Conservation (phyloP, 2,329 filamentous ascomycete genomes). For the Fusarium anthophilum region DNA sequence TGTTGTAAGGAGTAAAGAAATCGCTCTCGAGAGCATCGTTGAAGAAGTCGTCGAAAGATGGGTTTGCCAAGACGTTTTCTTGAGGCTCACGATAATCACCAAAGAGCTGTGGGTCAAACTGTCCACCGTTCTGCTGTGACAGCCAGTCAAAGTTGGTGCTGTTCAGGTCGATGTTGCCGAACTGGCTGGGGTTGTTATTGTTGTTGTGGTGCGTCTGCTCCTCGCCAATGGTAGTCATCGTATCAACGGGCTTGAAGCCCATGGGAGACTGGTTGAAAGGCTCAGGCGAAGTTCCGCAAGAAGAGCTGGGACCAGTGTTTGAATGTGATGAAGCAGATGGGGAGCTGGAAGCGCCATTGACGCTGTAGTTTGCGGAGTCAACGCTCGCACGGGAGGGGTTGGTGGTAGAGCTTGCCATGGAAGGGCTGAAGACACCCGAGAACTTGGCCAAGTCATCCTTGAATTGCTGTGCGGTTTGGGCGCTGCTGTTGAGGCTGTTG, state of each 20-base stretch:
- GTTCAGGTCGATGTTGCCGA: slow-evolving; percentile 53
- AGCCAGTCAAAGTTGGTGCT: slow-evolving; percentile 76
- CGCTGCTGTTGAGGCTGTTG: slow-evolving; percentile 44
- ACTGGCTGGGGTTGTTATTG: slow-evolving; percentile 48
- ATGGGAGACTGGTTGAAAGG: slow-evolving; percentile 76
- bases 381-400: slow-evolving; percentile 60
- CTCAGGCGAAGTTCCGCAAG: slow-evolving; percentile 82
- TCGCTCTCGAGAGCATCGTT: slow-evolving; percentile 85
- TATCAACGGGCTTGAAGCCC: slow-evolving; percentile 70
- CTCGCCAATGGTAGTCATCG: slow-evolving; percentile 71
- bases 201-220: slow-evolving; percentile 61
- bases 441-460: slow-evolving; percentile 65
- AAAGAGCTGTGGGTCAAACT: slow-evolving; percentile 92
- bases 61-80: slow-evolving; percentile 76
- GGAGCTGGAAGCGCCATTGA: slow-evolving; percentile 67
- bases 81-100: slow-evolving; percentile 92
- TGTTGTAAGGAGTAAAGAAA: slow-evolving; percentile 83
- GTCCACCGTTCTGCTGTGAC: slow-evolving; percentile 80
- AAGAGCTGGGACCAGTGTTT: slow-evolving; percentile 67
- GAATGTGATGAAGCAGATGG: slow-evolving; percentile 71
- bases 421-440: slow-evolving; percentile 68
- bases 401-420: slow-evolving; percentile 55
- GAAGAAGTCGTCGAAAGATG: slow-evolving; percentile 77
- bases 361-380: slow-evolving; percentile 60
- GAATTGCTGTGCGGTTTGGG: slow-evolving; percentile 43